These are phyloP conservation scores for Paracamarosporium sp. DNA, from an alignment of 2,329 filamentous ascomycete genomes.

Conservation along the genomic window DNA sequence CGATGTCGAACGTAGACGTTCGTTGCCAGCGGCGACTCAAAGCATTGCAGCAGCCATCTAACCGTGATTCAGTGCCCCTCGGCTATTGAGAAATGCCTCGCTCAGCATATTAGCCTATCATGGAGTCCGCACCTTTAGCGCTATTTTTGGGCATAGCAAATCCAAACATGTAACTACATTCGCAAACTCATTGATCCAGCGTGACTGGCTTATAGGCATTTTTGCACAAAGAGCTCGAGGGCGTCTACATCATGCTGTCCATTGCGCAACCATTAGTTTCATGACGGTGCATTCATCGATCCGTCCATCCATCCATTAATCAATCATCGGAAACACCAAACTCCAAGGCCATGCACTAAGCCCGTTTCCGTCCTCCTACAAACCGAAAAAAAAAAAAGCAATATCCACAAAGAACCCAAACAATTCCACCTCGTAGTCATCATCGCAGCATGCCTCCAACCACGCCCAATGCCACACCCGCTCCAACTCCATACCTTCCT, in stretches of 20 bases:
- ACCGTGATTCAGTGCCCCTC: no score
- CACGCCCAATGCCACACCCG: slow-evolving; percentile 49
- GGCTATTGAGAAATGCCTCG: no score
- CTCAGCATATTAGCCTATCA: no score
- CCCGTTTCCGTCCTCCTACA: not conserved
- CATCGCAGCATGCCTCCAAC: slow-evolving; percentile 45
- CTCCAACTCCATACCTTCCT: slow-evolving; percentile 24
- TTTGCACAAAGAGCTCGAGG: not conserved
- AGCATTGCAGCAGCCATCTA: no score
- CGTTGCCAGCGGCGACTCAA: no score
- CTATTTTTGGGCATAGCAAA: no score
- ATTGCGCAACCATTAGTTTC: not conserved
- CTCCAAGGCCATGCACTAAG: slow-evolving; percentile 1
- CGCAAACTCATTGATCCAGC: no score
- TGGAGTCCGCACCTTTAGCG: no score
- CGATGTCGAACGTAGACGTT: no score
- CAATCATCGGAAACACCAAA: not conserved
- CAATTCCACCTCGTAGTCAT: not conserved
- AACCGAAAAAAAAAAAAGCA: not conserved
- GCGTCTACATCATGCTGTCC: not conserved
- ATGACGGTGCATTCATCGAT: not conserved
- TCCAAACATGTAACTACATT: no score
- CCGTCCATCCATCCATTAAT: not conserved
- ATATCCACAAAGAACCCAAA: slow-evolving; percentile 4
- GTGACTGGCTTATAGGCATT: not conserved